Evolutionary conservation across 2,329 filamentous ascomycete species (phyloP).

Genomic region (Cladosporium colombiae): DNA sequence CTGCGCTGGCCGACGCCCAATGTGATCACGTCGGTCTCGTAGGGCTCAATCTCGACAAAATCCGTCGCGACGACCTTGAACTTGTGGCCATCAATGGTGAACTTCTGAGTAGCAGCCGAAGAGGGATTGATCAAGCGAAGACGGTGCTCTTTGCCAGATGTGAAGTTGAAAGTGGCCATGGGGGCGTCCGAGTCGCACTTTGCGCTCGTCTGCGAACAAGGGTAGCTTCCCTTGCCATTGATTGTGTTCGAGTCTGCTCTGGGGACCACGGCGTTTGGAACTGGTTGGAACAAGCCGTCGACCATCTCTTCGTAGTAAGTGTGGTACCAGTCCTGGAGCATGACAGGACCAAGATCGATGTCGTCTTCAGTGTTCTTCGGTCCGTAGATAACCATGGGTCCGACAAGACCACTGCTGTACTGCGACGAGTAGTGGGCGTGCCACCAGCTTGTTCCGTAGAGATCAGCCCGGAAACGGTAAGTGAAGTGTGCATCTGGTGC

Average conservation of each 20-base stretch:
- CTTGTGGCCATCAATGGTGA: constrained; percentile 48
- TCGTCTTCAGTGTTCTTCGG: constrained; percentile 32
- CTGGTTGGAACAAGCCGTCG: constrained; percentile 21
- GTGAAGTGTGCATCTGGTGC: constrained; percentile 42
- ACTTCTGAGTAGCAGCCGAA: constrained; percentile 43
- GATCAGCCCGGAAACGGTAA: constrained; percentile 43
- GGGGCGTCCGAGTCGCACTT: constrained; percentile 30
- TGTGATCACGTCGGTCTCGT: constrained; percentile 41
- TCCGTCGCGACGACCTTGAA: constrained; percentile 48
- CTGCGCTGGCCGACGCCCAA: constrained; percentile 46
- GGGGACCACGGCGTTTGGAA: constrained; percentile 23
- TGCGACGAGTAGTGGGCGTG: constrained; percentile 42
- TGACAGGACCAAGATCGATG: constrained; percentile 33
- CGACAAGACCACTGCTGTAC: constrained; percentile 32
- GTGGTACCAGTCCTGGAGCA: constrained; percentile 39
- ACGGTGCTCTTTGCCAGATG: constrained; percentile 43
- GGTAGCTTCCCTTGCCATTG: constrained; percentile 36
- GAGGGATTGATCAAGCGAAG: constrained; percentile 48
- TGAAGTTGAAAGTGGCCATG: constrained; percentile 43
- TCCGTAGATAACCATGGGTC: constrained; percentile 37
- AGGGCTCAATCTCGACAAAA: constrained; percentile 46
- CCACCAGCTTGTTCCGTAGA: constrained; percentile 40
- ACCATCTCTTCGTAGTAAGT: constrained; percentile 31
- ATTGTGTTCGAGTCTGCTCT: constrained; percentile 36
- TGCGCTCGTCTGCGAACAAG: constrained; percentile 30